Percentiles rank a stretch among this genome's conserved stretches.
Conservation (phyloP, 73 alveolate species). For the Diophrys appendiculata region DNA sequence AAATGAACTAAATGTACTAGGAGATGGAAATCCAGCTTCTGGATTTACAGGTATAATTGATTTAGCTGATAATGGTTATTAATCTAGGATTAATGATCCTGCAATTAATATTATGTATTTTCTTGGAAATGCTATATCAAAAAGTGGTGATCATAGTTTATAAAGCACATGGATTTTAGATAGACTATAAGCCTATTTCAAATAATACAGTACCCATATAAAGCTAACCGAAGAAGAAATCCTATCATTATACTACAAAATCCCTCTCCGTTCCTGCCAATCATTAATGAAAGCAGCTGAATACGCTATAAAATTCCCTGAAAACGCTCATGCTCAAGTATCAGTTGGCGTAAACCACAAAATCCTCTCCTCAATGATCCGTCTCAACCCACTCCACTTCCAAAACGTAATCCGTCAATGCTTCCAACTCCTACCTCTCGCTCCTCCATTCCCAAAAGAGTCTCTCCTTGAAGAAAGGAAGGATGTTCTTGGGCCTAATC, state of each 20-base stretch:
- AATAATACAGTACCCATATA: neutral
- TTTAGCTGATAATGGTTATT: no score
- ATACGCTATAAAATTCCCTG: neutral
- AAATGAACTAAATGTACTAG: no score
- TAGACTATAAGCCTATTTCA: no score
- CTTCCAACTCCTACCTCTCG: neutral
- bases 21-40: no score
- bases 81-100: no score
- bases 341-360: neutral
- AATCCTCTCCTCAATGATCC: neutral
- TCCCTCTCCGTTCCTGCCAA: neutral
- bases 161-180: no score
- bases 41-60: no score
- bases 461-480: neutral
- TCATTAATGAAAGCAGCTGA: neutral
- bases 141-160: no score
- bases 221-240: neutral
- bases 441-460: neutral
- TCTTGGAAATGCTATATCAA: no score
- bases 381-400: neutral
- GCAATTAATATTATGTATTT: no score
- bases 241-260: neutral
- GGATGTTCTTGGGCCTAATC: neutral
- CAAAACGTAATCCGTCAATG: neutral
- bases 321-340: neutral